Evolutionary conservation across 768 basidiomycete species (phyloP), one percentile per base, ranked within the genome.

Genomic region (Amanita brunnescens): DNA sequence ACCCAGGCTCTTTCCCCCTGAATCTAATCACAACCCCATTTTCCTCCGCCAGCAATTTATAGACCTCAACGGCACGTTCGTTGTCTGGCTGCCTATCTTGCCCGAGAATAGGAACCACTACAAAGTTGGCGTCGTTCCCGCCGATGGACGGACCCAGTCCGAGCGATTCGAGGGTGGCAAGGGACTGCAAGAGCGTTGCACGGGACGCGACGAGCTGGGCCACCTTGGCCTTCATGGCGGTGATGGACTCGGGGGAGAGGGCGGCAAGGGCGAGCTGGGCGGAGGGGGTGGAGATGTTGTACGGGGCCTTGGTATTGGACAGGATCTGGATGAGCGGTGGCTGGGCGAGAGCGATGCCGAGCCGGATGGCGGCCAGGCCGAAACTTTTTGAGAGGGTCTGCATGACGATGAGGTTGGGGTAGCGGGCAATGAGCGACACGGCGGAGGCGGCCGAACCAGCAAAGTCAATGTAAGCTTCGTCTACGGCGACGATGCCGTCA

Each of bases 401-500:
- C 75, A 91, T 81, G n/a, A 99, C 91, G 60, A 87, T 85, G 10
- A 99, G 57, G 61, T 99, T 99, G 8, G 79, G 80, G 62, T 89
- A 98, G 43, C 89, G 79, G 52, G 80, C 73, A 47, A 96, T 73
- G 21, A 98, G 71, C 3, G 76, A 70, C 12, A 76, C 81, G 0
- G 91, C 88, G 38, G 83, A 87, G 24, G 74, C 67, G 14, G 71
- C 73, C 7, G 73, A 64, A 0, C 75, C 75, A 0, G 87, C 80
- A 60, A 98, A 99, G 65, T 99, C 96, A 62, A 98, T 87, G 68
- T 99, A 98, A 0, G 96, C 96, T 65, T 99, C 96, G 61, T 99
- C 96, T 5, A 98, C 84, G 24, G 95, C 77, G 34, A 97, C 84
- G 54, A 99, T 81, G 6, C 96, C 96, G 58, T 83, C 90, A 78